Conservation (phyloP, 805 yeast genomes). For the Candida verbasci region DNA sequence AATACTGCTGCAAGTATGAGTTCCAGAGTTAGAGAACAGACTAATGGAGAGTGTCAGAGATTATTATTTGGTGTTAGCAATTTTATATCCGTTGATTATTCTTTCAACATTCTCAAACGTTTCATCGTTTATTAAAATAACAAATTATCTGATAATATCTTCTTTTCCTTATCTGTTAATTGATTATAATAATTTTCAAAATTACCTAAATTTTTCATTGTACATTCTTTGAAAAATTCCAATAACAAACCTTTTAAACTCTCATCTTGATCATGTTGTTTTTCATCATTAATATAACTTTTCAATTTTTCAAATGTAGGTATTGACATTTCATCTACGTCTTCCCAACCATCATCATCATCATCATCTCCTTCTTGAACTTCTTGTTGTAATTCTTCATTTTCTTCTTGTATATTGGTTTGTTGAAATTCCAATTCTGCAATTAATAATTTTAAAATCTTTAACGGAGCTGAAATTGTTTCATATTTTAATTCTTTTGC, state of each 20-base stretch:
- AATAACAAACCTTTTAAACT: conserved; percentile 38
- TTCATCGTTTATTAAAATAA: conserved; percentile 20
- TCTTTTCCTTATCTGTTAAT: conserved; percentile 52
- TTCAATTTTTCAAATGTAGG: conserved; percentile 61
- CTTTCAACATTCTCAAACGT: too few species aligned
- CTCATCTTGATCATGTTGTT: conserved; percentile 25
- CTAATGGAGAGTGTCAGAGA: too few species aligned
- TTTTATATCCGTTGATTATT: too few species aligned
- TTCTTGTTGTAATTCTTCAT: conserved; percentile 13
- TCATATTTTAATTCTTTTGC: conserved; percentile 65
- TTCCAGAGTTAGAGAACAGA: too few species aligned
- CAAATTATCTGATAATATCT: conserved; percentile 45
- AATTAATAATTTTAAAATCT: conserved; percentile 67
- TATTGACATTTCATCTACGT: conserved; percentile 61
- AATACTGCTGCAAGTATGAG: too few species aligned
- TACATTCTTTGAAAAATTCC: conserved; percentile 54
- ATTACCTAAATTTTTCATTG: conserved; percentile 43
- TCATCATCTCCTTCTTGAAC: conserved; percentile 36
- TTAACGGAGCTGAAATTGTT: conserved; percentile 62
- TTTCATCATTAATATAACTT: conserved; percentile 48
- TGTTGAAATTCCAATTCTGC: conserved; percentile 69
- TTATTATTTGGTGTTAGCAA: too few species aligned
- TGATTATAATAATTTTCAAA: conserved; percentile 49
- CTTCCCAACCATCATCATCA: conserved; percentile 70
- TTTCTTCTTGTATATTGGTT: conserved; percentile 33